Base-by-base conservation (phyloP, 805 yeast genomes). In the Ogataea nitratoaversa region DNA sequence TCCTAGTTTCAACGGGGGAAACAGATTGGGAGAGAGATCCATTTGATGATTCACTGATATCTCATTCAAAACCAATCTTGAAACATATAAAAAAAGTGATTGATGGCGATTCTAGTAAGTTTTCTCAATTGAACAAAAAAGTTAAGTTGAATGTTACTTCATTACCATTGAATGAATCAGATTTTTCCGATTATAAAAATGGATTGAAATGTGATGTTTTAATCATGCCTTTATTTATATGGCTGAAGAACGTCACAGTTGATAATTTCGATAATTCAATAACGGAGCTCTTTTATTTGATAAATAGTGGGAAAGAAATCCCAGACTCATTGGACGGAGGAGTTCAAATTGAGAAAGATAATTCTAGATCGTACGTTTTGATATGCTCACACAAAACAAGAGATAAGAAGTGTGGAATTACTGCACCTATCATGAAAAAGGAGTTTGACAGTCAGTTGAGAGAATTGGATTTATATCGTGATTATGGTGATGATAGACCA, bases 391-490 rank as follows among this genome's bases (percentile, higher is more conserved):
- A 91, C 62, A 71, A 72, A 36, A 86, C 95, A 9, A 79, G 98
- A 60, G 99, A 91, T 59, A 90, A 88, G 60, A 70, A 91, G 46
- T 91, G 99, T 63, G 97, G 96, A 36, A 70, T 88, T 34, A 87
- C 97, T 1, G 98, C 98, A 0, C 97, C 97, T 12, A 74, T 87
- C 28, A 74, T 91, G 81, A 83, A 80, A 56, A 81, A 77, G 49
- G 88, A 84, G 45, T 76, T 91, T 60, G 95, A 88, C 34, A 58
- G 72, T 8, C 76, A 83, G 49, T 67, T 91, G 32, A 69, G 95
- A 43, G 86, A 85, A 4, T 67, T 74, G 27, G 95, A 80, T 3
- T 65, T 85, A 14, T 76, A 78, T 50, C 72, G 98, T 53, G 97
- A 91, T 60, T 59, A 66, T 23, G 82, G 84, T 11, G 97, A 90